These are phyloP conservation scores for Chrysoporthe deuterocubensis DNA, from an alignment of 2,329 filamentous ascomycete genomes.

Conservation along the genomic window DNA sequence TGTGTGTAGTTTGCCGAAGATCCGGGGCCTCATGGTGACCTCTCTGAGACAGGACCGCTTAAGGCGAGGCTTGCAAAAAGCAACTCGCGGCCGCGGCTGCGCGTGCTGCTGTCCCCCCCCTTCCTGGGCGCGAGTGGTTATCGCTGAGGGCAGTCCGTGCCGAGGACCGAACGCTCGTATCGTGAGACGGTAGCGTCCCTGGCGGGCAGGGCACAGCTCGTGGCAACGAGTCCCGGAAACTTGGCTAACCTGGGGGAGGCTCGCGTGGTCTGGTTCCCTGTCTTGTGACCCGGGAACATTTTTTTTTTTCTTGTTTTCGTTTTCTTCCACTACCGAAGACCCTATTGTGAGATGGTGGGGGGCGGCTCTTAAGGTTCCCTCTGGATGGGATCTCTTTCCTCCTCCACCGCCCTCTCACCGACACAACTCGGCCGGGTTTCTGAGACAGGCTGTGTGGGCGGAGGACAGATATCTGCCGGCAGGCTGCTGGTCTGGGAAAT, in stretches of 20 bases:
- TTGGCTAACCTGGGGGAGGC: background rate
- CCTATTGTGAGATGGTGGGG: background rate
- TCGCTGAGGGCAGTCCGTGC: background rate
- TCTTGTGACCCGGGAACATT: background rate
- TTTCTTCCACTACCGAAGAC: background rate
- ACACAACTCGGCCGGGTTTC: background rate
- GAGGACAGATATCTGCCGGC: background rate
- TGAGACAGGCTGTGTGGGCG: background rate
- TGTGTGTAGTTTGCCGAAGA: background rate
- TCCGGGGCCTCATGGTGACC: too few relatives aligned
- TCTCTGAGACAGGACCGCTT: too few relatives aligned
- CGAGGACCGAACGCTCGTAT: background rate
- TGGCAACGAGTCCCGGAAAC: background rate
- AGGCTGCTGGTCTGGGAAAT: background rate
- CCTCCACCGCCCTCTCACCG: background rate
- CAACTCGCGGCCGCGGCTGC: too few relatives aligned
- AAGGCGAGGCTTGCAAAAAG: too few relatives aligned
- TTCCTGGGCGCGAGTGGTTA: too few relatives aligned
- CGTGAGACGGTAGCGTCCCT: conserved; percentile 11
- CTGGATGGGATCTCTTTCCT: too few relatives aligned
- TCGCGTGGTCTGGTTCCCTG: background rate
- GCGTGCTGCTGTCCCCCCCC: too few relatives aligned
- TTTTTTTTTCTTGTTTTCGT: background rate
- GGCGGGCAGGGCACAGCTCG: background rate
- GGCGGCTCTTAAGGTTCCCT: too few relatives aligned